A percentile compares a stretch with the other conserved stretches of the same genome.
Evolutionary conservation across 2,329 filamentous ascomycete species (phyloP).

Genomic region (Aspergillus sp.): DNA sequence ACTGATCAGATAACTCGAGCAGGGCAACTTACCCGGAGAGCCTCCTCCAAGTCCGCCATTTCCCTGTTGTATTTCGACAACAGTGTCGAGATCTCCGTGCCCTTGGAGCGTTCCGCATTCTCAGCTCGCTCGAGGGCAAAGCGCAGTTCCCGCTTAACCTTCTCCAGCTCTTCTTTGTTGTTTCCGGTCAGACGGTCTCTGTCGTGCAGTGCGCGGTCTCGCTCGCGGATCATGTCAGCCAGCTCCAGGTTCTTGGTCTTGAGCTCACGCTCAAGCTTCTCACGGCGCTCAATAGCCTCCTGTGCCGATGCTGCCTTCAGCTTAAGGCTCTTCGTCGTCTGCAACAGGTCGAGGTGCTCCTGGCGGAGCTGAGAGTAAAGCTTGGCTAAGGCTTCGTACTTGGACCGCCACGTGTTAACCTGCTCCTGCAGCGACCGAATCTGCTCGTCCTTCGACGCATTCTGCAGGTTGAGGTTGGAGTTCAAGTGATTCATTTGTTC

Average conservation of each 20-base stretch:
- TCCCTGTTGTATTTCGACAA: conserved; percentile 95
- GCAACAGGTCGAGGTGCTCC: conserved; percentile 90
- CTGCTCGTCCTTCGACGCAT: conserved; percentile 88
- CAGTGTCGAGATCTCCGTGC: conserved; percentile 92
- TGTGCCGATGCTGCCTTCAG: conserved; percentile 95
- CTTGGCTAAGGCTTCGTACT: conserved; percentile 95
- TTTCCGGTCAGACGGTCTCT: conserved; percentile 83
- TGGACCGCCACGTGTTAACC: conserved; percentile 94
- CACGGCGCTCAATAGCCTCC: conserved; percentile 90
- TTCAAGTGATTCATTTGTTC: conserved; percentile 81
- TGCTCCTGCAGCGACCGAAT: conserved; percentile 92
- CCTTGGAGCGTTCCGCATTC: conserved; percentile 88
- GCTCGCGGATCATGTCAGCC: conserved; percentile 96
- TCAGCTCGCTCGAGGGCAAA: conserved; percentile 90
- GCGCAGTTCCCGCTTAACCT: conserved; percentile 87
- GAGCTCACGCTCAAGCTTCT: conserved; percentile 94
- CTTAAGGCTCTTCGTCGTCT: conserved; percentile 95
- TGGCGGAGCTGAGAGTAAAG: conserved; percentile 94
- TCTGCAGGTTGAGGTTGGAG: conserved; percentile 80
- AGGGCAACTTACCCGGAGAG: conserved; percentile 58
- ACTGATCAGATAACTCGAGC: background rate
- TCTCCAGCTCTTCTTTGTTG: conserved; percentile 91
- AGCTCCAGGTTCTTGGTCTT: conserved; percentile 99
- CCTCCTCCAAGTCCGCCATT: conserved; percentile 94
- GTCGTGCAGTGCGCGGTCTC: conserved; percentile 90